Evolutionary conservation across 192 early-diverging fungal species (phyloP).

Genomic region (Haplosporangium gracile): DNA sequence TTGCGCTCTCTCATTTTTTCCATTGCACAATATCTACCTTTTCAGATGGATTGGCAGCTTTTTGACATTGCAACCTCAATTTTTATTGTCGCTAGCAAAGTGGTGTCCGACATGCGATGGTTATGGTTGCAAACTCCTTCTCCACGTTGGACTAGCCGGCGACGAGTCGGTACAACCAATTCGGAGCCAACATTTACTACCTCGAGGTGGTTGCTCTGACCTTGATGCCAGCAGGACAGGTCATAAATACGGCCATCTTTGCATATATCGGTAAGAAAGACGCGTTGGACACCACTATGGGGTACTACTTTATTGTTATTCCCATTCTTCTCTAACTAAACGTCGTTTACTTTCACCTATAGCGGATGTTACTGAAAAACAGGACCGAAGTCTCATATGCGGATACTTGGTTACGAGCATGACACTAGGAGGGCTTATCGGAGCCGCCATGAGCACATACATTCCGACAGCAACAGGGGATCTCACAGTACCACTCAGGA

Average conservation of each 20-base stretch:
- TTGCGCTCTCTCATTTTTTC: too few species aligned
- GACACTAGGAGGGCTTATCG: background rate
- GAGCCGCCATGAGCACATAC: background rate
- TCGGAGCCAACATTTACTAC: background rate
- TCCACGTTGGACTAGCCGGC: background rate
- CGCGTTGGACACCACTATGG: too few species aligned
- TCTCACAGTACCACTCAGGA: background rate
- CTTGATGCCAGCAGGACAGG: background rate
- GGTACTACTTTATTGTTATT: too few species aligned
- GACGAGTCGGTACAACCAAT: background rate
- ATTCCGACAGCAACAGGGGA: background rate
- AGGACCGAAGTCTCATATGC: background rate
- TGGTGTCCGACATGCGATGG: background rate
- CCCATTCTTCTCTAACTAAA: too few species aligned
- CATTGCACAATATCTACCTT: too few species aligned
- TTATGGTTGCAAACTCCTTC: background rate
- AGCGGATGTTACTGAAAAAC: background rate
- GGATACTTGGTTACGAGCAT: background rate
- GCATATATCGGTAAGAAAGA: background rate
- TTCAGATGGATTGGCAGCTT: too few species aligned
- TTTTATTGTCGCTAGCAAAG: background rate
- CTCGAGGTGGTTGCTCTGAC: background rate
- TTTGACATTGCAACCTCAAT: background rate
- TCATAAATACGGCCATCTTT: background rate
- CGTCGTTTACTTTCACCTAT: too few species aligned